phyloP scores from a whole-genome alignment of 2,329 filamentous ascomycete species.

The Xylaria sp. region DNA sequence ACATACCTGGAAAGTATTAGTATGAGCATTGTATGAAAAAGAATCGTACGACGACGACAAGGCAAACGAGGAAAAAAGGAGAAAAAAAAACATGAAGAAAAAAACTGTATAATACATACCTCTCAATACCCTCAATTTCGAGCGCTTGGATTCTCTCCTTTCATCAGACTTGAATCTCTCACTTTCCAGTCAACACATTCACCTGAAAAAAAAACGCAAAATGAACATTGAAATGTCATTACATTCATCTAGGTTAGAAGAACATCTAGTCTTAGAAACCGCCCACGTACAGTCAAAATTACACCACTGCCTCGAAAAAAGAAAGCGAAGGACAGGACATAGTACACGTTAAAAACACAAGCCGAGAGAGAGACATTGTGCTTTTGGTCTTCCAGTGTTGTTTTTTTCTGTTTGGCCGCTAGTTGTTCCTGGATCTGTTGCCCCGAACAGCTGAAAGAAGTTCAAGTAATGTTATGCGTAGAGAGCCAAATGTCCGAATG shows the following conservation, averaged over 20 bases:
- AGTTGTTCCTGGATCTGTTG: not conserved
- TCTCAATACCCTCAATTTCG: not conserved
- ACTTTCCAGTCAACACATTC: not conserved
- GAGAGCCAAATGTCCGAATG: not conserved
- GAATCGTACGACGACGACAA: too few species aligned
- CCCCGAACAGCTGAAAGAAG: not conserved
- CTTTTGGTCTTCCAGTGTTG: not conserved
- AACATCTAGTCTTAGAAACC: constrained; percentile 11
- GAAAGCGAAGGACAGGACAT: not conserved
- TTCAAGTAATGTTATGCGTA: not conserved
- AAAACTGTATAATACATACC: too few species aligned
- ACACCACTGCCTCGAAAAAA: constrained; percentile 1
- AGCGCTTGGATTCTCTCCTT: not conserved
- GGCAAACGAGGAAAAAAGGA: too few species aligned
- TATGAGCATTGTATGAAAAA: too few species aligned
- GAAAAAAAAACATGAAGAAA: too few species aligned
- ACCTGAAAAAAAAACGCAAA: not conserved
- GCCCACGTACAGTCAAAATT: constrained; percentile 7
- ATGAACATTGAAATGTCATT: constrained; percentile 9
- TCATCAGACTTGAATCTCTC: not conserved
- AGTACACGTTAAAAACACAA: constrained; percentile 16
- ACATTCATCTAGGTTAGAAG: constrained; percentile 12
- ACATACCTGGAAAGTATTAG: too few species aligned
- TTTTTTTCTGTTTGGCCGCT: not conserved
- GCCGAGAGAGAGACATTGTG: not conserved